Base-by-base conservation (phyloP, 2,329 filamentous ascomycete species). In the Curvularia spicifera region DNA sequence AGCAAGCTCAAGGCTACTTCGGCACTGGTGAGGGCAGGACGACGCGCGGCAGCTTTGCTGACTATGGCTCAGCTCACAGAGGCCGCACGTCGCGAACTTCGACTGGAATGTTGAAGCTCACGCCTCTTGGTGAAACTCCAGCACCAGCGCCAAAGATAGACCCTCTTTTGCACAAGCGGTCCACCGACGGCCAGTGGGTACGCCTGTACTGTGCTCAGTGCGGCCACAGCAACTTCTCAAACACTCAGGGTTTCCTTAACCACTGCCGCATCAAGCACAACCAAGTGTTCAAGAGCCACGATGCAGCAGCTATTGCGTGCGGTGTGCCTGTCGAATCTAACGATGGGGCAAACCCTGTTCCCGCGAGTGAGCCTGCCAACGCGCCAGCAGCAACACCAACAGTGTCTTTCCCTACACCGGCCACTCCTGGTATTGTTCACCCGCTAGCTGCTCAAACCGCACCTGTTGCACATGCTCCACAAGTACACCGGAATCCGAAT, bases 201-300 rank as follows among this genome's bases (percentile, higher is more conserved):
- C 96, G 96, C 78, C 84, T 98, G 48, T 89, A 96, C 63, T 99
- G 95, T 81, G 80, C 80, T 42, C 90, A 95, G 76, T 98, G 95
- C 78, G 85, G 92, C 49, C 86, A 94, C 63, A 91, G 92, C 75
- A 91, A 97, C 76, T 98, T 98, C 73, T 93, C 90, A 55, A 98
- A 93, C 79, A 96, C 93, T 0, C 95, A 98, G 77, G 95, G 95
- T n/a, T 98, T 98, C 79, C 95, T 99, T 80, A 99, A 99, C 73
- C 95, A 99, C 75, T 98, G 94, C 75, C 92, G 95, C 56, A 98
- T 99, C 69, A 93, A 93, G 26, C 95, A 99, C 79, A 91, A 90
- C 74, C 86, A 91, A 58, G 93, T 96, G 64, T 98, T 93, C 82
- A 94, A 96, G 79, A 97, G 92, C 69, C 95, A 99, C 72, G 94